Percentiles rank a stretch among this genome's conserved stretches.
Evolutionary conservation across 139 green algal genomes (phyloP).

Genomic region (Limnomonas spitsbergensis): DNA sequence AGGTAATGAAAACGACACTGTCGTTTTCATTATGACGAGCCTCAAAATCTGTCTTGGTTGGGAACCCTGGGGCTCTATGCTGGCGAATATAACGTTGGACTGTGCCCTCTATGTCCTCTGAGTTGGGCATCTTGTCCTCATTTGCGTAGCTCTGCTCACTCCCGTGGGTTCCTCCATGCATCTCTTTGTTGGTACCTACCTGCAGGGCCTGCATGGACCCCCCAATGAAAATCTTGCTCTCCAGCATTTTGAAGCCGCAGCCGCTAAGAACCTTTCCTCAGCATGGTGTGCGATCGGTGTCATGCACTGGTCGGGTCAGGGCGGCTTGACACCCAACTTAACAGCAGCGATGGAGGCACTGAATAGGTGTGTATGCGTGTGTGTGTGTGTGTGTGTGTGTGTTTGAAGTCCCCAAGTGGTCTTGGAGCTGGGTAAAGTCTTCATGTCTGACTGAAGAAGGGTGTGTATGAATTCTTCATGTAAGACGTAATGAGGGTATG

Average conservation of each 20-base stretch:
- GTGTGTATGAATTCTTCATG: too few species aligned
- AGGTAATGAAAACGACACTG: too few species aligned
- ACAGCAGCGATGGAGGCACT: too few species aligned
- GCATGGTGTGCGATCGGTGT: constrained; percentile 55
- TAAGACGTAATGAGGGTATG: too few species aligned
- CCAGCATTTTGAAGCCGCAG: constrained; percentile 41
- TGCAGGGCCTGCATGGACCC: constrained; percentile 35
- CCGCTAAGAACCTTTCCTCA: constrained; percentile 33
- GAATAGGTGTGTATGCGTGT: too few species aligned
- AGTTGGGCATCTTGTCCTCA: not conserved
- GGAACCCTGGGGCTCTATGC: not conserved
- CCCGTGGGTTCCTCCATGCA: too few species aligned
- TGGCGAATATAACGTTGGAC: not conserved
- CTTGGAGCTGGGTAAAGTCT: too few species aligned
- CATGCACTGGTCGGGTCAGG: constrained; percentile 55
- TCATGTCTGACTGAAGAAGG: too few species aligned
- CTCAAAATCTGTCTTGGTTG: too few species aligned
- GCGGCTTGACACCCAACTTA: constrained; percentile 4
- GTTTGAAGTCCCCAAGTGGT: too few species aligned
- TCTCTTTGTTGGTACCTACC: not conserved
- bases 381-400: too few species aligned
- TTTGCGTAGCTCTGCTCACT: not conserved
- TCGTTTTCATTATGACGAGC: too few species aligned
- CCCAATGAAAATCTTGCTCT: constrained; percentile 43
- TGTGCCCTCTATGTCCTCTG: not conserved